Base-by-base conservation (phyloP, 352 stramenopile species). In the Salisapilia sapeloensis region DNA sequence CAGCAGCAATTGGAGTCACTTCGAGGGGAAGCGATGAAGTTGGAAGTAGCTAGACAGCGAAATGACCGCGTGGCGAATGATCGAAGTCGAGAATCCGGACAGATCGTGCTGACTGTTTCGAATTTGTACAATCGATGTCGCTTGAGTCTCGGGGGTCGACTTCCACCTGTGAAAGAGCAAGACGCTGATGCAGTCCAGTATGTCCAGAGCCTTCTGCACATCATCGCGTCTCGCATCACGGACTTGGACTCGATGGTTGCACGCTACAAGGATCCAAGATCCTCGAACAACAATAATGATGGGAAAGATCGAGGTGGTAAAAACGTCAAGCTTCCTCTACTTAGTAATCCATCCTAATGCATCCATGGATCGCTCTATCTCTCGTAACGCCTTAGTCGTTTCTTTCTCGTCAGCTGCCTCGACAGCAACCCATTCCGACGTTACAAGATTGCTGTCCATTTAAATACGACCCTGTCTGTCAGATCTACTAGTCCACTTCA, bases 81-180 rank as follows among this genome's bases (percentile, higher is more conserved):
- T 40, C 60, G 72, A 32, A 86, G 58, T 26, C 63, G 75, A 16
- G 77, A 95, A 48, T 87, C 65, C 4, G 78, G 77, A 0, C 78
- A 95, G 51, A 89, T 94, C 44, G 59, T 93, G 35, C 64, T 93
- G 45, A 84, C 78, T 8, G 74, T 94, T 29, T 81, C 64, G n/a
- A 96, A 96, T 40, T 40, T 95, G 21, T 94, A 92, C 60, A 79
- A 77, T 42, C 76, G 79, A 24, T 89, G 72, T 43, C 51, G 57
- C 3, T 48, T 80, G 4, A 86, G 66, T 25, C 46, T 85, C n/a
- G 56, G 65, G 17, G 63, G 71, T 38, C 84, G 81, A 43, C 53
- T 91, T 14, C 64, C 65, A 0, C 56, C 76, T 24, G 42, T 83
- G 21, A 63, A 64, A n/a, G 60, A 82, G 43, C 59, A 77, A 38